These are phyloP conservation scores for Clarireedia paspali DNA, from an alignment of 2,329 filamentous ascomycete species.

Conservation along the genomic window DNA sequence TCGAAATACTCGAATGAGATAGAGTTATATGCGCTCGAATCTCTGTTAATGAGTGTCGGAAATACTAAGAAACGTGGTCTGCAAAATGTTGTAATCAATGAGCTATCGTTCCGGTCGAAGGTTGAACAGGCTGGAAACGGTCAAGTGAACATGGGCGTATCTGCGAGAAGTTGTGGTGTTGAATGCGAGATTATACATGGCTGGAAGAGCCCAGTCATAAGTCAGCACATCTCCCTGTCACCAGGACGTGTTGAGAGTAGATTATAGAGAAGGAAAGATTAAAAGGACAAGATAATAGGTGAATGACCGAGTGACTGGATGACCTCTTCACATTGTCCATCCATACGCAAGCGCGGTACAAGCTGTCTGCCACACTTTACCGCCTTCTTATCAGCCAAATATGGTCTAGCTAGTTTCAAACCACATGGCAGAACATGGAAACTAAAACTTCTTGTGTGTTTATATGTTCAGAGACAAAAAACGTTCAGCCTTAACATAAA, in stretches of 20 bases:
- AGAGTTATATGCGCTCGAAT: not conserved
- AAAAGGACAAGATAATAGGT: constrained; percentile 4
- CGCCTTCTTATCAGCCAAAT: constrained; percentile 6
- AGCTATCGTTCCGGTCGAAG: constrained; percentile 16
- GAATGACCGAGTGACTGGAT: constrained; percentile 12
- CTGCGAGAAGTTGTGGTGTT: not conserved
- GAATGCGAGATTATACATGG: not conserved
- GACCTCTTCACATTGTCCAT: constrained; percentile 4
- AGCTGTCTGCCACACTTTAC: not conserved
- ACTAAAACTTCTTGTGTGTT: not conserved
- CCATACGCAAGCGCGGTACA: not conserved
- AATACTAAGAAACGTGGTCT: not conserved
- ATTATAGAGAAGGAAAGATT: not conserved
- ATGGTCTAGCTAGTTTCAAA: not conserved
- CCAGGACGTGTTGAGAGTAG: constrained; percentile 4
- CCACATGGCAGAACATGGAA: not conserved
- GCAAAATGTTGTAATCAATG: not conserved
- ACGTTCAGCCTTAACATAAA: too few species aligned
- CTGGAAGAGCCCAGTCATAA: not conserved
- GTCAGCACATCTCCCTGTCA: constrained; percentile 1
- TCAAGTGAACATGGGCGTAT: constrained; percentile 16
- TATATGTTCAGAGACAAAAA: not conserved
- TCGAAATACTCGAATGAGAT: not conserved
- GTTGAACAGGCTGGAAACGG: constrained; percentile 7
- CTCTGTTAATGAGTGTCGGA: not conserved